Base-by-base conservation (phyloP, 495 filamentous ascomycete species). In the Podospora pseudopauciseta region DNA sequence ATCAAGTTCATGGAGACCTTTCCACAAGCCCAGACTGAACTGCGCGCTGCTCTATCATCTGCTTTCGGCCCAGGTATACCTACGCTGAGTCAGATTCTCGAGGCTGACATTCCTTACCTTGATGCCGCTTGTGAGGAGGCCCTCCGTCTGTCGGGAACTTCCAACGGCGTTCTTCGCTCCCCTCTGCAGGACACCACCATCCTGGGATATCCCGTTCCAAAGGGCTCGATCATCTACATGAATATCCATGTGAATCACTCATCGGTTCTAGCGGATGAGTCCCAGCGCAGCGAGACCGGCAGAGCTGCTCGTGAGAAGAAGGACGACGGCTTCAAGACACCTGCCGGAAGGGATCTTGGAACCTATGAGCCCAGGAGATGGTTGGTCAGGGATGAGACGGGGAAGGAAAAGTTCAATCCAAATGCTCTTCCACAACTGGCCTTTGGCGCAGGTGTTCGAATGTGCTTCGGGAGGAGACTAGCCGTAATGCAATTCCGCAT, bases 51-150 rank as follows among this genome's bases (percentile, higher is more conserved):
- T 4, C 60, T 82, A 3, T 30, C n/a, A 6, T 60, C 65, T 9
- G 68, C 71, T 19, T 76, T 77, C 32, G 67, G 27, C 18, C 54
- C 69, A 4, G 20, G 23, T 23, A 54, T 69, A 3, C 77, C 78
- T 0, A 65, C 71, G 0, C 72, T 72, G 13, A 9, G 57, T 16
- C 72, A 78, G n/a, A 74, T 82, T n/a, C 62, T 75, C 18, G 65
- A 63, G 15, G 71, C 74, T 5, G 56, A 71, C 23, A 66, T 83
- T 23, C 81, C 78, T 1, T 82, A 79, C 67, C 77, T 83, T 5
- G 76, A 81, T 66, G 81, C 68, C 1, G 65, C 69, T 0, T 65
- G 72, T 53, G 78, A 80, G 61, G 81, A 83, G 63, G 70, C 67
- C 15, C 30, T 77, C n/a, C 76, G 81, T 4, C 66, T 74, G 0